Base-by-base conservation (phyloP, 2,329 filamentous ascomycete genomes). In the Paramyrothecium roridum region DNA sequence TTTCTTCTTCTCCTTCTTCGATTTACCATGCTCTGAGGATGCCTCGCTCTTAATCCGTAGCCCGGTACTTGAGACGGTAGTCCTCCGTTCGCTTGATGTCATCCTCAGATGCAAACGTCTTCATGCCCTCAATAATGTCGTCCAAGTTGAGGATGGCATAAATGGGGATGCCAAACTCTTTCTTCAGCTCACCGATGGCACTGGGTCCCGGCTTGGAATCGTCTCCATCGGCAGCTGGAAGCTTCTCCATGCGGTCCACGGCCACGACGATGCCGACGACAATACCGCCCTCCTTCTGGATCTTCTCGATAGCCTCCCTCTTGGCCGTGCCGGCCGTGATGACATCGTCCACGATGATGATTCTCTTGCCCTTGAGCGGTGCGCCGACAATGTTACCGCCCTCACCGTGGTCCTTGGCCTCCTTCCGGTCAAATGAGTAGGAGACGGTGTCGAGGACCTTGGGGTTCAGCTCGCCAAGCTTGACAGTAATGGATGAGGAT, bases 271-370 rank as follows among this genome's bases (percentile, higher is more conserved):
- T 93, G 30, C 92, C 93, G 3, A 89, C 89, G 21, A 98, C 85
- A 52, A 83, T 84, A 2, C 93, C 95, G 3, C 93, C 95, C 70
- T 96, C 89, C 64, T 85, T 85, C 65, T 86, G 82, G 70, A 98
- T 96, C 73, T 96, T 95, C 54, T 86, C 86, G 57, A 98, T 92
- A 16, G 93, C 91, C 73, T 98, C 93, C 56, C 92, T 83, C 77
- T 97, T 93, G 45, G 95, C 95, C 1, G 93, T 98, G 26, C 95
- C 95, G 1, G 92, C 93, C 1, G 93, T 97, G 67, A 98, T 93
- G 55, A 99, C 93, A 75, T 98, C 95, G 78, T 99, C 95, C 45
- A 99, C 88, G 63, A 99, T 90, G 34, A 99, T 80, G 17, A 97
- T 86, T 57, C 83, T 85, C 82, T 95, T 93, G 53, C 90, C 93